Percentiles rank a stretch among this genome's conserved stretches.
These are phyloP conservation scores for Lasiosphaeria miniovina DNA, from an alignment of 495 filamentous ascomycete species.

Conservation along the genomic window DNA sequence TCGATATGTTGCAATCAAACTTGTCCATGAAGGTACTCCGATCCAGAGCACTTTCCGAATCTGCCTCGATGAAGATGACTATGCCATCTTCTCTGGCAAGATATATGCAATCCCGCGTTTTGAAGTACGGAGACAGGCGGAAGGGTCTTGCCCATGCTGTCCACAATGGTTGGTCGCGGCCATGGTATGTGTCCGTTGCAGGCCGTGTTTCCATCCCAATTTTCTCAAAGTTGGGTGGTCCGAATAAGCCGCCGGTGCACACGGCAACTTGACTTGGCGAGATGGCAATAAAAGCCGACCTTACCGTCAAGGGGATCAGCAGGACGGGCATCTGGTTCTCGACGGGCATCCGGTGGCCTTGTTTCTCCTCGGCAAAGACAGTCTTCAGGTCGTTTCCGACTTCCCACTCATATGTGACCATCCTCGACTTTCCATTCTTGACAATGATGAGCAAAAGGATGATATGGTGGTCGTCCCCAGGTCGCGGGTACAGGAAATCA, in stretches of 20 bases:
- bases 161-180: slow-evolving; percentile 44
- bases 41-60: slow-evolving; percentile 49
- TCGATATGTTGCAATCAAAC: slow-evolving; percentile 60
- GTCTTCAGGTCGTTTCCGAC: slow-evolving; percentile 34
- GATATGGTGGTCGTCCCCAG: slow-evolving; percentile 62
- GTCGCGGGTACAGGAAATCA: slow-evolving; percentile 76
- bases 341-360: slow-evolving; percentile 50
- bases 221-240: slow-evolving; percentile 41
- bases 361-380: slow-evolving; percentile 39
- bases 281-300: slow-evolving; percentile 62
- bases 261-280: slow-evolving; percentile 56
- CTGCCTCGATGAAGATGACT: slow-evolving; percentile 64
- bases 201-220: slow-evolving; percentile 30
- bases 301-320: slow-evolving; percentile 64
- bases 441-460: slow-evolving; percentile 73
- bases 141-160: slow-evolving; percentile 71
- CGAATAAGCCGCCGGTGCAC: slow-evolving; percentile 56
- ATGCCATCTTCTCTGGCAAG: slow-evolving; percentile 78
- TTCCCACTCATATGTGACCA: slow-evolving; percentile 77
- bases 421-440: slow-evolving; percentile 55
- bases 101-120: slow-evolving; percentile 67
- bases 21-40: slow-evolving; percentile 53
- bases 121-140: slow-evolving; percentile 55
- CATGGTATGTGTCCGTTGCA: slow-evolving; percentile 39
- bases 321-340: slow-evolving; percentile 63